Conservation (phyloP, 495 filamentous ascomycete genomes). For the Podospora pseudocomata region DNA sequence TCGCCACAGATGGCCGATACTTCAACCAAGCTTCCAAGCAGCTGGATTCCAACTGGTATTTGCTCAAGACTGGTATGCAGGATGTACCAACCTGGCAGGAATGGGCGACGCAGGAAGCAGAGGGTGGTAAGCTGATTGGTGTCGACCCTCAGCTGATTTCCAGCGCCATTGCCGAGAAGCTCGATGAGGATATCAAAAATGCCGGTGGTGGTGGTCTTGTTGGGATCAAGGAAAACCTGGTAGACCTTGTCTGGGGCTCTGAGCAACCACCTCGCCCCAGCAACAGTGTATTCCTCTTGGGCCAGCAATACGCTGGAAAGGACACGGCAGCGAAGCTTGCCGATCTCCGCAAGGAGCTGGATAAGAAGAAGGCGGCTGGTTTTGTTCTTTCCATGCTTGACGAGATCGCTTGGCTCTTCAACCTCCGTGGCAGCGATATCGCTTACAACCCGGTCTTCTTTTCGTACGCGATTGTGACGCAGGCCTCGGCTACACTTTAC, state of each 20-base stretch:
- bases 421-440: conserved; percentile 93
- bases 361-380: conserved; percentile 83
- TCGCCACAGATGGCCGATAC: conserved; percentile 95
- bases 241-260: conserved; percentile 82
- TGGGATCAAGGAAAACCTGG: conserved; percentile 71
- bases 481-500: conserved; percentile 77
- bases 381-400: conserved; percentile 95
- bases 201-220: conserved; percentile 74
- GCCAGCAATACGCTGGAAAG: conserved; percentile 76
- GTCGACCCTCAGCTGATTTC: conserved; percentile 90
- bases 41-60: conserved; percentile 84
- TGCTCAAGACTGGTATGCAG: conserved; percentile 88
- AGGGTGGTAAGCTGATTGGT: conserved; percentile 80
- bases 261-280: conserved; percentile 69
- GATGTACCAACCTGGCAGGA: conserved; percentile 98
- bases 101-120: conserved; percentile 84
- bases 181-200: conserved; percentile 83
- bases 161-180: conserved; percentile 77
- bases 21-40: conserved; percentile 96
- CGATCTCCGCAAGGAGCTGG: conserved; percentile 84
- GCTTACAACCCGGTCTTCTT: conserved; percentile 99
- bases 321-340: conserved; percentile 76
- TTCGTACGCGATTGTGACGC: conserved; percentile 89
- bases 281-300: conserved; percentile 68
- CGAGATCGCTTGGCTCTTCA: conserved; percentile 97